A percentile compares a stretch with the other conserved stretches of the same genome.
Conservation (phyloP, 1,284 basidiomycete genomes). For the Cutaneotrichosporon dermatis region DNA sequence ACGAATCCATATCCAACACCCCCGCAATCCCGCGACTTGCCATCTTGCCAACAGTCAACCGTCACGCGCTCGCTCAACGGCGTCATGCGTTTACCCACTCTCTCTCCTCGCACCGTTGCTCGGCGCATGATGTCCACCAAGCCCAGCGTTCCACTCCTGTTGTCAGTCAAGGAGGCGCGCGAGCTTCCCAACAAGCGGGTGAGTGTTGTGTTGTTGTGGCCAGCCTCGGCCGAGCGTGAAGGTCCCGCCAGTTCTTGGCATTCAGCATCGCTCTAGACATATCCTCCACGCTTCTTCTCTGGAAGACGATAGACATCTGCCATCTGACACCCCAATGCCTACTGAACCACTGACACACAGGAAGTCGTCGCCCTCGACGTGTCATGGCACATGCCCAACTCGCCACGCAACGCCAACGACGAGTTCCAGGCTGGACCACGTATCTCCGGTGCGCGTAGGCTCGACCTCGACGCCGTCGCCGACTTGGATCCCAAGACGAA, state of each 20-base stretch:
- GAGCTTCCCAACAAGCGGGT: conserved; percentile 21
- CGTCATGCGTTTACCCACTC: not conserved
- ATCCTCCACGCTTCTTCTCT: too few relatives aligned
- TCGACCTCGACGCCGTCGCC: conserved; percentile 71
- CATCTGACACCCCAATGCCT: too few relatives aligned
- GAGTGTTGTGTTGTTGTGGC: not conserved
- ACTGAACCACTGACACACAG: conserved; percentile 1
- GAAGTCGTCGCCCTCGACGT: conserved; percentile 38
- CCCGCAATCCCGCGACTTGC: too few relatives aligned
- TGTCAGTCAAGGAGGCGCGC: conserved; percentile 32
- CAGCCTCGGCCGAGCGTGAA: too few relatives aligned
- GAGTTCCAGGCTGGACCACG: conserved; percentile 51
- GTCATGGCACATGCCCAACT: conserved; percentile 50
- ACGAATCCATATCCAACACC: too few relatives aligned
- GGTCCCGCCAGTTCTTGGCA: too few relatives aligned
- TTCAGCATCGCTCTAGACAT: too few relatives aligned
- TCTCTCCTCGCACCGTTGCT: not conserved
- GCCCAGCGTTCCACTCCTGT: conserved; percentile 30
- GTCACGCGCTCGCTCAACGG: not conserved
- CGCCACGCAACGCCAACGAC: conserved; percentile 35
- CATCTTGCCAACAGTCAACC: too few relatives aligned
- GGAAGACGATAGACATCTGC: too few relatives aligned
- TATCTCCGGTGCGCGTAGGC: conserved; percentile 69
- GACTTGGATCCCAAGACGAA: conserved; percentile 53
- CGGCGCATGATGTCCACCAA: conserved; percentile 3